Base-by-base conservation (phyloP, 169 alveolate genomes). In the Plasmodium inui region DNA sequence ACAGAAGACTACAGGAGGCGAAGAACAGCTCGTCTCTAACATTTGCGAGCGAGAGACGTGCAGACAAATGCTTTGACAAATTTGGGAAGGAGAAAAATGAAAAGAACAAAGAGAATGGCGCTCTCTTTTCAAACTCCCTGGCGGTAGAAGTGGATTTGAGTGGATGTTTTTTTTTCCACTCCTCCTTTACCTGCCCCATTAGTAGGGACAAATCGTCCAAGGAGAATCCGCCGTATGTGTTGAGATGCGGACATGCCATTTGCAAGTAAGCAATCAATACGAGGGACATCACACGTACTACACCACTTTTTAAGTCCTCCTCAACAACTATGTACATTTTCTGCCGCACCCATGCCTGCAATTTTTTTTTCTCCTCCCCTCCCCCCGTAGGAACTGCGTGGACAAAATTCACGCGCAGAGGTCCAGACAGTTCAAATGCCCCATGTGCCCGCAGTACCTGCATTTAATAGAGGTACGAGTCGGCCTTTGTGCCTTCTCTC, bases 231-330 rank as follows among this genome's bases (percentile, higher is more conserved):
- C 95, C 96, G 4, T 74, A 90, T 12, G 67, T 94, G 9, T 86
- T 94, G 28, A 82, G 95, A n/a, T 94, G 96, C 44, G 96, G 96
- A 10, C 96, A 94, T 46, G 91, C 89, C 19, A 94, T 94, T 73
- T 94, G 95, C 96, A 94, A 85, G 96, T 94, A 71, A 72, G 73
- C 34, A 26, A 2, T 19, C 5, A 74, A 76, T n/a, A 83, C 71
- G 30, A 67, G 30, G 72, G 44, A 17, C 3, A 32, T 32, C 22
- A 8, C 41, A 30, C 17, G n/a, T 70, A 4, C 8, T 37, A 14
- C 30, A 34, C 82, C 30, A 0, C 46, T 19, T 39, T 78, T 46
- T 50, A 6, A 41, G 67, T 19, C 39, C 39, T 26, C n/a, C n/a
- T 30, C 76, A 28, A 28, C 34, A 83, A 22, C 8, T 6, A 4